A percentile compares a stretch with the other conserved stretches of the same genome.
Conservation (phyloP, 192 early-diverging fungal species). For the Gonapodya sp. region DNA sequence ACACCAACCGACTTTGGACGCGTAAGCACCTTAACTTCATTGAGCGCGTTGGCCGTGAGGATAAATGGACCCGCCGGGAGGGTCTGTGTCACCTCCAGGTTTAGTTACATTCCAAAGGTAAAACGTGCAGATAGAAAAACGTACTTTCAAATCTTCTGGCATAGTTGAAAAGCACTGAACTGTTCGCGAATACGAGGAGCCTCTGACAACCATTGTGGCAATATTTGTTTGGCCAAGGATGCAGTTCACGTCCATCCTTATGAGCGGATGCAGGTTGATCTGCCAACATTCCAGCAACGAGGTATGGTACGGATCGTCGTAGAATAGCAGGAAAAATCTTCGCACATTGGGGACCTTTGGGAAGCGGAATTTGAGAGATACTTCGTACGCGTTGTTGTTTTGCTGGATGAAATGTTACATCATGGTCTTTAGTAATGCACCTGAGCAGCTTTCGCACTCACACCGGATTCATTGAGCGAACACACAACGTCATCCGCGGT, state of each 20-base stretch:
- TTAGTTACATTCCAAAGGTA: background rate
- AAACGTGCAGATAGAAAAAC: too few species aligned
- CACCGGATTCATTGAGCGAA: background rate
- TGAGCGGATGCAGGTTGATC: background rate
- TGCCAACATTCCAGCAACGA: conserved; percentile 10
- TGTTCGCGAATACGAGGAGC: background rate
- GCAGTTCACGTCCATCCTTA: conserved; percentile 15
- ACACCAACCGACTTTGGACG: conserved; percentile 2
- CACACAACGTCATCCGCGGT: background rate
- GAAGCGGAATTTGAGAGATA: background rate
- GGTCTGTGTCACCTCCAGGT: background rate
- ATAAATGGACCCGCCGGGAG: conserved; percentile 5
- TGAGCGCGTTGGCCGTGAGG: conserved; percentile 11
- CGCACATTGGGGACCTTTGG: background rate
- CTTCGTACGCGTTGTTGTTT: background rate
- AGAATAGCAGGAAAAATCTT: conserved; percentile 9
- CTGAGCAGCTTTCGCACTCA: too few species aligned
- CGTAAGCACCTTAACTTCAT: conserved; percentile 3
- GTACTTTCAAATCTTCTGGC: conserved; percentile 10
- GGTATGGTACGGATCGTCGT: conserved; percentile 12
- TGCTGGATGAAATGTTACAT: background rate
- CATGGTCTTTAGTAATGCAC: too few species aligned
- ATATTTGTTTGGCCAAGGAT: conserved; percentile 13
- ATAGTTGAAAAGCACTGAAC: conserved; percentile 8
- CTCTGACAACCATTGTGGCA: background rate